Evolutionary conservation across 2,329 filamentous ascomycete genomes (phyloP).

Genomic region (Phyllosticta ampelicida): DNA sequence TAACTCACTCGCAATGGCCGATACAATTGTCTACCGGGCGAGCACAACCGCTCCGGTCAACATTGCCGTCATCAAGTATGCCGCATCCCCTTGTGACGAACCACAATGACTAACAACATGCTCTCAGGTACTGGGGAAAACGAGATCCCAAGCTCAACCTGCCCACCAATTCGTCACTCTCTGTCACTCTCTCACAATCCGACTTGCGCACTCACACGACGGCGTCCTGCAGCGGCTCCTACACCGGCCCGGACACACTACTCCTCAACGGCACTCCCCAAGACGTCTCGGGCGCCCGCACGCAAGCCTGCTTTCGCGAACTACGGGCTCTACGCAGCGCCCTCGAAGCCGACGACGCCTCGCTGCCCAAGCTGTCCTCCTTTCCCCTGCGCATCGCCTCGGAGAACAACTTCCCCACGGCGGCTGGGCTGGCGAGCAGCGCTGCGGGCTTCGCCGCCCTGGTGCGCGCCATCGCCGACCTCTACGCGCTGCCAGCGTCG

Average conservation of each 20-base stretch:
- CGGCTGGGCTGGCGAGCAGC: slow-evolving; percentile 65
- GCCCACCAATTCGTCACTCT: slow-evolving; percentile 94
- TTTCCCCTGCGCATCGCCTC: slow-evolving; percentile 78
- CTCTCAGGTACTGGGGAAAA: slow-evolving; percentile 80
- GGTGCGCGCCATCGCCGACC: slow-evolving; percentile 77
- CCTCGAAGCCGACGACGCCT: slow-evolving; percentile 60
- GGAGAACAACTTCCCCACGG: slow-evolving; percentile 98
- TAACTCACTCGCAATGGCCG: slow-evolving; percentile 25
- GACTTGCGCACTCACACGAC: slow-evolving; percentile 95
- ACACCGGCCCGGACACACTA: slow-evolving; percentile 57
- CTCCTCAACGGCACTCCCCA: slow-evolving; percentile 74
- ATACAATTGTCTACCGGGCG: slow-evolving; percentile 62
- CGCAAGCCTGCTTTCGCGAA: slow-evolving; percentile 87
- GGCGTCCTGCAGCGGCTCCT: slow-evolving; percentile 72
- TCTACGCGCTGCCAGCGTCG: slow-evolving; percentile 75
- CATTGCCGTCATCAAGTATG: slow-evolving; percentile 92
- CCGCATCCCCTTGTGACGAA: slow-evolving; percentile 14
- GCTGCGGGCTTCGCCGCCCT: slow-evolving; percentile 58
- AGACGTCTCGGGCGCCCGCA: slow-evolving; percentile 77
- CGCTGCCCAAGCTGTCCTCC: slow-evolving; percentile 69
- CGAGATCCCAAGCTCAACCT: slow-evolving; percentile 88
- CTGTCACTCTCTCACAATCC: slow-evolving; percentile 86
- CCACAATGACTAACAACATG: slow-evolving; percentile 5
- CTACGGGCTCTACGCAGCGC: slow-evolving; percentile 65
- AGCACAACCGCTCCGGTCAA: slow-evolving; percentile 97